Evolutionary conservation across 345 rosid species (phyloP), one percentile per base, ranked within the genome.

Genomic region (Citrus unshiu): DNA sequence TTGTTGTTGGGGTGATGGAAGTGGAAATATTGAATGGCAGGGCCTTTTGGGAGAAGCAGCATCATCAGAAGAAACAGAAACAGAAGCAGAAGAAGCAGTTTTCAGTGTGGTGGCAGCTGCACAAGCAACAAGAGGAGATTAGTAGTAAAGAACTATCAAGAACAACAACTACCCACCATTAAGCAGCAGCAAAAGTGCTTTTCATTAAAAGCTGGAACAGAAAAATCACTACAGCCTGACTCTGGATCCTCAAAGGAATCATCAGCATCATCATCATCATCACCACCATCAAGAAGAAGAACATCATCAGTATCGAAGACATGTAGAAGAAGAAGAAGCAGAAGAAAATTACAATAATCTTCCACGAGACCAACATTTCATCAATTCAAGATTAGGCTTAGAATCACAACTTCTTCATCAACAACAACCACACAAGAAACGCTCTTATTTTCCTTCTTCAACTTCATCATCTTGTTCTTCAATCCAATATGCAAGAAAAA

Each of bases 171-270:
- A 58, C 64, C 79, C 25, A 24, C 65, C 56, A 80, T 16, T 79
- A 78, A 78, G 51, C 21, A 54, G 58, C 21, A 18, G 62, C 70
- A 78, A 81, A 78, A 58, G 68, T 57, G 68, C 46, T 57, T 62
- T 80, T 78, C 71, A 59, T 81, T 78, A 77, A 86, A 86, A 89
- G 85, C 94, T 91, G 92, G 89, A 89, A 83, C 86, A 79, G 75
- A 81, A 77, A 76, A 83, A 83, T 70, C 79, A 81, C 73, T 60
- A 84, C 78, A 76, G 74, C 39, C 83, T 80, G 87, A 88, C 74
- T 84, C 92, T 89, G 92, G 92, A 89, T 87, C 85, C 91, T 76
- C 90, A 35, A 85, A 80, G 87, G 84, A 88, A 83, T 75, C 87
- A 84, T 64, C 88, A 70, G 68, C 83, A 75, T 30, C 79, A 65